These are phyloP conservation scores for Rhizopogon sp. DNA, from an alignment of 768 basidiomycete genomes.

Conservation along the genomic window DNA sequence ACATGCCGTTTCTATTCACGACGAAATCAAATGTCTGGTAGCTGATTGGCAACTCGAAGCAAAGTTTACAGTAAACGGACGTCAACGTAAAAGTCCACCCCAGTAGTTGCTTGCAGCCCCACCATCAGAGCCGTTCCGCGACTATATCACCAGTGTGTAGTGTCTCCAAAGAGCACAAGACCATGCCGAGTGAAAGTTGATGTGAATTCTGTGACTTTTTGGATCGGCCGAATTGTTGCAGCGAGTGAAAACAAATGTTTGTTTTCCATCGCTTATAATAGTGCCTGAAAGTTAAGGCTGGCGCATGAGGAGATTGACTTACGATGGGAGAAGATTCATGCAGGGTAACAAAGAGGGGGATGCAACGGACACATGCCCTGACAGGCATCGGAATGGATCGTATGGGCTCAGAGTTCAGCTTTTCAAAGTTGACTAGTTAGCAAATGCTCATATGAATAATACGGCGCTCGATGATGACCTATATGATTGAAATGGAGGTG, in stretches of 20 bases:
- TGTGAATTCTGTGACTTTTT: neutral
- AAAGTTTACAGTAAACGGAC: neutral
- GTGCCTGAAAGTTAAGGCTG: neutral
- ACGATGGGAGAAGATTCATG: neutral
- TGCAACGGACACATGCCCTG: neutral
- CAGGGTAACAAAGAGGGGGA: neutral
- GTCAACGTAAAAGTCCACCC: neutral
- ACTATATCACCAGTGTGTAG: neutral
- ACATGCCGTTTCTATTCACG: neutral
- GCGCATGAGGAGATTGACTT: neutral
- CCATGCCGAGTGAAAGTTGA: neutral
- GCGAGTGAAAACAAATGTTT: neutral
- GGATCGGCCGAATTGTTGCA: neutral
- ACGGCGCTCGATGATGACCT: neutral
- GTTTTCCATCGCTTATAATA: neutral
- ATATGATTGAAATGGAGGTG: neutral
- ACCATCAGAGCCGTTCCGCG: too few species aligned
- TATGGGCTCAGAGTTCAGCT: neutral
- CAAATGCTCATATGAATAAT: neutral
- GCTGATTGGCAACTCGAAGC: neutral
- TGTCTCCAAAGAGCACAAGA: neutral
- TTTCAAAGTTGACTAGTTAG: neutral
- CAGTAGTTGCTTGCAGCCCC: too few species aligned
- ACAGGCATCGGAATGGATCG: neutral
- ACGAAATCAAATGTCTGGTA: neutral